Conservation (phyloP, 75 land plant species). For the Isoetes taiwanensis region DNA sequence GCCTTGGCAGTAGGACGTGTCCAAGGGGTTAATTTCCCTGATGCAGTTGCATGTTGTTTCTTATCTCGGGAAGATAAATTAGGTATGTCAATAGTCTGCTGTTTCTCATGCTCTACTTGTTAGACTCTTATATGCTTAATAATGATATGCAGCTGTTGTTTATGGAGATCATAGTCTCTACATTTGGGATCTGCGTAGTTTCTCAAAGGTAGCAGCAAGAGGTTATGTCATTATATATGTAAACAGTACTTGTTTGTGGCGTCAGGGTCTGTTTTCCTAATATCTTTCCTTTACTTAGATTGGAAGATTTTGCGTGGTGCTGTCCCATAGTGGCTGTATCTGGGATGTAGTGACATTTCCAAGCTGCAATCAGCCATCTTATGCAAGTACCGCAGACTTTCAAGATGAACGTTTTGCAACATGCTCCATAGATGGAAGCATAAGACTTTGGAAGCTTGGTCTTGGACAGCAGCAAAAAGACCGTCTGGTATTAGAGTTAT, state of each 20-base stretch:
- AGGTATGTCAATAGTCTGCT: too few species aligned
- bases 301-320: slow-evolving; percentile 29
- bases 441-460: slow-evolving; percentile 51
- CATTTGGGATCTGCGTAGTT: slow-evolving; percentile 48
- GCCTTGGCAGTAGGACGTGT: slow-evolving; percentile 18
- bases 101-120: too few species aligned
- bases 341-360: slow-evolving; percentile 58
- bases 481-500: slow-evolving; percentile 11
- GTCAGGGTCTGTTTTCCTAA: background rate
- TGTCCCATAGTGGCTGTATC: slow-evolving; percentile 49
- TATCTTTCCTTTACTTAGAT: slow-evolving; percentile 21
- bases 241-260: background rate
- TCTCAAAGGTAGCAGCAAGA: slow-evolving; percentile 31
- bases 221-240: background rate
- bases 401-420: slow-evolving; percentile 44
- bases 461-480: slow-evolving; percentile 9
- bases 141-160: slow-evolving; percentile 48
- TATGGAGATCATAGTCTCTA: slow-evolving; percentile 67
- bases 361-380: slow-evolving; percentile 25
- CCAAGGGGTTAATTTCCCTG: slow-evolving; percentile 34
- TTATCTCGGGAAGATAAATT: slow-evolving; percentile 27
- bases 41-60: slow-evolving; percentile 68
- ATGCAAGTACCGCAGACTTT: slow-evolving; percentile 16
- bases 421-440: slow-evolving; percentile 66
- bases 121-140: background rate